Conservation (phyloP, 371 early-diverging fungal genomes). For the Mortierella sp. region DNA sequence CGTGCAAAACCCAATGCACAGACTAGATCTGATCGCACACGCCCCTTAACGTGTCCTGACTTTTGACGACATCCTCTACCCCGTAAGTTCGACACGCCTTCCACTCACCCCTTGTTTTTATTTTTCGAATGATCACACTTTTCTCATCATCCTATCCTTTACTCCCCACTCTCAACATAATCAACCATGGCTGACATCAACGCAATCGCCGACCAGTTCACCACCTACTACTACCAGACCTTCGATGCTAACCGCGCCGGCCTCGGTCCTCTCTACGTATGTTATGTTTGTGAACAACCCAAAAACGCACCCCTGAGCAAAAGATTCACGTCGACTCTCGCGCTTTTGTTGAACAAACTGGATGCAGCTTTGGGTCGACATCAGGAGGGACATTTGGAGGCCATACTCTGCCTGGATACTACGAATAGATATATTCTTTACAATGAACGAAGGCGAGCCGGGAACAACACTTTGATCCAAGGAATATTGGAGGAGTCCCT, state of each 20-base stretch:
- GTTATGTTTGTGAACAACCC: not conserved
- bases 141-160: not conserved
- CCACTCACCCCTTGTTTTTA: not conserved
- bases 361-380: too few relatives aligned
- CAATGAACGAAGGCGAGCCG: too few relatives aligned
- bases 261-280: conserved; percentile 87
- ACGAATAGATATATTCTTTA: too few relatives aligned
- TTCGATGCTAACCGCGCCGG: conserved; percentile 79
- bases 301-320: too few relatives aligned
- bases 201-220: conserved; percentile 79
- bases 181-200: conserved; percentile 38
- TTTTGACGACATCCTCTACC: not conserved
- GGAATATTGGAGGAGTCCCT: too few relatives aligned
- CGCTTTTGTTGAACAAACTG: too few relatives aligned
- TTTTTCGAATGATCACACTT: conserved; percentile 4
- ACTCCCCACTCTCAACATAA: not conserved
- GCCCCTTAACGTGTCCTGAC: not conserved
- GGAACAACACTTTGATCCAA: too few relatives aligned
- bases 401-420: too few relatives aligned
- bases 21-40: not conserved
- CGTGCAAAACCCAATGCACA: not conserved
- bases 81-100: not conserved
- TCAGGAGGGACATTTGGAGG: too few relatives aligned
- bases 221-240: conserved; percentile 86
- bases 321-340: too few relatives aligned